phyloP scores from a whole-genome alignment of 345 rosid species.

The Salix arbutifolia region DNA sequence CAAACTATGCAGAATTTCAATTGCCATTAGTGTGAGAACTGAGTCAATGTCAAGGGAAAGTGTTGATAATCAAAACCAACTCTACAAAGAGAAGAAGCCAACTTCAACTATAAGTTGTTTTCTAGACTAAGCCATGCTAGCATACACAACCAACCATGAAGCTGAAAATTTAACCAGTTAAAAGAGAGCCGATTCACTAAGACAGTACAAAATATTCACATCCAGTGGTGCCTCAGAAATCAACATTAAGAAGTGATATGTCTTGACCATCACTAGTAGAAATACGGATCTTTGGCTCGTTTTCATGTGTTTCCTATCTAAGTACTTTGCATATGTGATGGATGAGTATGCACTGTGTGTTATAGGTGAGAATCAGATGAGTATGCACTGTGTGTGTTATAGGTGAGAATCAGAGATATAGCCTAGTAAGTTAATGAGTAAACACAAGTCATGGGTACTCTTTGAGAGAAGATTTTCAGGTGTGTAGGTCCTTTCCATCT shows the following conservation, averaged over 20 bases:
- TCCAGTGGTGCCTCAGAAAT: background rate
- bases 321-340: background rate
- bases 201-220: background rate
- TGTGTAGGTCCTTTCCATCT: background rate
- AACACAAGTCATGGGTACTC: background rate
- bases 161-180: background rate
- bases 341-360: background rate
- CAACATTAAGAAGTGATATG: background rate
- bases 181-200: background rate
- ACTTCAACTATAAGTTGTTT: no score
- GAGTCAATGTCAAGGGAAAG: background rate
- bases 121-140: background rate
- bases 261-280: background rate
- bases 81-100: background rate
- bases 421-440: background rate
- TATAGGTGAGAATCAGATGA: background rate
- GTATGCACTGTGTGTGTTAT: background rate
- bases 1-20: background rate
- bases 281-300: background rate
- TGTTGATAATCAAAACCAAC: background rate
- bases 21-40: background rate
- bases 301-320: background rate
- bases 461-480: background rate
- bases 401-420: background rate
- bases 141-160: background rate